phyloP scores from a whole-genome alignment of 2,329 filamentous ascomycete species.

The Talaromyces atroroseus region DNA sequence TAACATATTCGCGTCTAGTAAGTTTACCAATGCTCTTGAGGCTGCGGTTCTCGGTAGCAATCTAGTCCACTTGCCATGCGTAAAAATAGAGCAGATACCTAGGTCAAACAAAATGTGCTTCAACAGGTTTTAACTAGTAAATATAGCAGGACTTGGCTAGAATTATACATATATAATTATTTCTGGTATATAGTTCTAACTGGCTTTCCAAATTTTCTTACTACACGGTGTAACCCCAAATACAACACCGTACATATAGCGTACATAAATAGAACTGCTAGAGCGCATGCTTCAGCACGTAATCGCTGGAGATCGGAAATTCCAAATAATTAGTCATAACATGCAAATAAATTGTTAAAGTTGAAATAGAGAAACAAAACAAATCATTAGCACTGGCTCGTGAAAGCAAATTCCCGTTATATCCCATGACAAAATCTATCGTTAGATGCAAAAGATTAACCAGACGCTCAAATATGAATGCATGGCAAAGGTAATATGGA shows the following conservation, averaged over 20 bases:
- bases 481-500: neutral
- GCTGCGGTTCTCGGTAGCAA: too few species aligned
- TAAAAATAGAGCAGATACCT: too few species aligned
- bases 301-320: neutral
- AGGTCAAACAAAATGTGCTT: too few species aligned
- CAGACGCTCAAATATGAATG: conserved; percentile 3
- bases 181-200: neutral
- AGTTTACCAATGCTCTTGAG: too few species aligned
- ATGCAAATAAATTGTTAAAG: neutral
- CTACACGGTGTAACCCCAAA: too few species aligned
- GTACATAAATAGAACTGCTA: neutral
- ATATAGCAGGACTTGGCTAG: too few species aligned
- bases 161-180: too few species aligned
- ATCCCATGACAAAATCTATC: neutral
- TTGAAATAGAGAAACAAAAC: neutral
- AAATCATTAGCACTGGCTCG: neutral
- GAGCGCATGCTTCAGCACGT: neutral
- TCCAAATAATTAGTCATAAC: neutral
- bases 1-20: too few species aligned
- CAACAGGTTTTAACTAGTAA: too few species aligned
- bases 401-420: conserved; percentile 2
- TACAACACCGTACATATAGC: too few species aligned
- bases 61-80: too few species aligned
- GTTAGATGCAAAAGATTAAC: neutral
- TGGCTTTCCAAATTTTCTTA: too few species aligned